These are phyloP conservation scores for Blastobotrys terrestris DNA, from an alignment of 805 yeast genomes.

Conservation along the genomic window DNA sequence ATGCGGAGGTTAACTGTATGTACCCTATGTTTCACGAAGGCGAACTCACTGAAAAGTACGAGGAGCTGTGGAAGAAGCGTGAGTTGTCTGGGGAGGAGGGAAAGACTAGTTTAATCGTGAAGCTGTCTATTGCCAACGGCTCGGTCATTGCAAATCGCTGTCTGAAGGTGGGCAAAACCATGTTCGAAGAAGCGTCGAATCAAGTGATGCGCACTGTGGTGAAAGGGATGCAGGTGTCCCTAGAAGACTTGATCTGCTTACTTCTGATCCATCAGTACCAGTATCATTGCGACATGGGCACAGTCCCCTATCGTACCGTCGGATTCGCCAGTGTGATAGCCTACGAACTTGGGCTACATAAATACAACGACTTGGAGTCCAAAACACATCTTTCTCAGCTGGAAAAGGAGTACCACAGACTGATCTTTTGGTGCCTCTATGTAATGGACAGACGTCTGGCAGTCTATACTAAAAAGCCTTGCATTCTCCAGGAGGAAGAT, in stretches of 20 bases:
- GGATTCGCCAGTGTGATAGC: slow-evolving; percentile 19
- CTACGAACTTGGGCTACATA: slow-evolving; percentile 22
- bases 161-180: slow-evolving; percentile 12
- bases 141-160: slow-evolving; percentile 12
- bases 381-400: slow-evolving; percentile 9
- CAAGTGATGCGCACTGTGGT: slow-evolving; percentile 9
- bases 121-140: slow-evolving; percentile 18
- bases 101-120: slow-evolving; percentile 11
- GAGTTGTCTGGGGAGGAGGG: background rate
- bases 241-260: slow-evolving; percentile 12
- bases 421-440: slow-evolving; percentile 24
- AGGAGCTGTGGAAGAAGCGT: background rate
- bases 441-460: slow-evolving; percentile 23
- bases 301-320: slow-evolving; percentile 19
- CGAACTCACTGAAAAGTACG: slow-evolving; percentile 16
- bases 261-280: slow-evolving; percentile 23
- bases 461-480: slow-evolving; percentile 20
- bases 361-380: slow-evolving; percentile 10
- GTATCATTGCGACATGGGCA: slow-evolving; percentile 22
- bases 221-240: slow-evolving; percentile 13
- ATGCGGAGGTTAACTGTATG: slow-evolving; percentile 22
- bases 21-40: slow-evolving; percentile 22
- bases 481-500: slow-evolving; percentile 19
- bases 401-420: slow-evolving; percentile 16
- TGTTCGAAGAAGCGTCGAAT: slow-evolving; percentile 18